phyloP scores from a whole-genome alignment of 805 yeast species.

The Pichia rugopelliculosa region DNA sequence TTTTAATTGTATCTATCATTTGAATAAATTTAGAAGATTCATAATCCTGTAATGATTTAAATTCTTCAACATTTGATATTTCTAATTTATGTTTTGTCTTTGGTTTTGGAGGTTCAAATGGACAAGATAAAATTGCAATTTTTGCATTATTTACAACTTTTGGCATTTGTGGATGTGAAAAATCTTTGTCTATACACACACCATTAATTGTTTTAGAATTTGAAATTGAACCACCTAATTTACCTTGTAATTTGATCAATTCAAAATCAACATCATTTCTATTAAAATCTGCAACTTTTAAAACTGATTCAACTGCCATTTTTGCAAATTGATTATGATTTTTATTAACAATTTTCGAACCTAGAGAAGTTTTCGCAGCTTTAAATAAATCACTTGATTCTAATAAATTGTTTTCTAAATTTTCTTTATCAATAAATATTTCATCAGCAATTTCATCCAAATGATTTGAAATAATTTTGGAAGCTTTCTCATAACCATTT shows the following conservation, averaged over 20 bases:
- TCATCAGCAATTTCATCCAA: conserved; percentile 57
- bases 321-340: conserved; percentile 88
- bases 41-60: conserved; percentile 80
- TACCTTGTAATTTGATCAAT: conserved; percentile 89
- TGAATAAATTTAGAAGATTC: conserved; percentile 86
- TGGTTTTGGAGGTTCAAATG: conserved; percentile 99
- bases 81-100: conserved; percentile 97
- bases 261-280: conserved; percentile 97
- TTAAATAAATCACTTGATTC: conserved; percentile 57
- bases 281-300: conserved; percentile 83
- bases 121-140: conserved; percentile 93
- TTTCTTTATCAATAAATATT: conserved; percentile 25
- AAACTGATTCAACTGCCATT: conserved; percentile 95
- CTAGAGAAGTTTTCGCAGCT: conserved; percentile 92
- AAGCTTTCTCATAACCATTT: conserved; percentile 95
- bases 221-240: conserved; percentile 88
- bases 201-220: conserved; percentile 85
- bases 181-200: conserved; percentile 91
- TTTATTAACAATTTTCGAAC: conserved; percentile 92
- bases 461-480: conserved; percentile 77
- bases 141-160: conserved; percentile 70
- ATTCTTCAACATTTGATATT: conserved; percentile 90
- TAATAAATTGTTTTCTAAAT: conserved; percentile 23
- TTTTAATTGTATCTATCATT: conserved; percentile 83
- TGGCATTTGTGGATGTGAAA: conserved; percentile 98